Percentiles rank a stretch among this genome's conserved stretches.
These are phyloP conservation scores for Sphaerostilbella broomeana DNA, from an alignment of 2,329 filamentous ascomycete genomes.

Conservation along the genomic window DNA sequence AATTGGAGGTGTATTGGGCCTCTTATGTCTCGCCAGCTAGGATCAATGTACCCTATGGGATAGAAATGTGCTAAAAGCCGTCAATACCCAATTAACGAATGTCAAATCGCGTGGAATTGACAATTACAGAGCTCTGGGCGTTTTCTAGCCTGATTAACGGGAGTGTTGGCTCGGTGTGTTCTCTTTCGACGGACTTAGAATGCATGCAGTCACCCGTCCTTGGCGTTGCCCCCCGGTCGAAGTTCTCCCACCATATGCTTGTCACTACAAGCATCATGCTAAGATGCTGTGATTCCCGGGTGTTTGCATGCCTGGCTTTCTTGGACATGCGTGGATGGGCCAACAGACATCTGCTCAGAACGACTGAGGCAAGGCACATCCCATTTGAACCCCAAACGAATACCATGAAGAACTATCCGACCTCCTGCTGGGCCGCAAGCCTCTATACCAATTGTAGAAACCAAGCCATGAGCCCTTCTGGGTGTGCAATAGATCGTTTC, in stretches of 20 bases:
- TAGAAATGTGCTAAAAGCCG: too few species aligned
- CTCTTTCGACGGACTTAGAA: conserved; percentile 12
- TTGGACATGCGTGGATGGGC: conserved; percentile 13
- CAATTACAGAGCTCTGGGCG: too few species aligned
- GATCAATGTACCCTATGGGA: too few species aligned
- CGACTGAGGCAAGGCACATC: neutral
- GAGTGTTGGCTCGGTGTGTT: neutral
- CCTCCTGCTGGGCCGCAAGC: neutral
- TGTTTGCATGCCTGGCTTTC: conserved; percentile 42
- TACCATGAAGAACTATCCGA: conserved; percentile 1
- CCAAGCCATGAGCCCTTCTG: conserved; percentile 3
- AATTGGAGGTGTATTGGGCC: too few species aligned
- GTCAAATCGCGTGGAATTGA: too few species aligned
- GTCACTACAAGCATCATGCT: conserved; percentile 42
- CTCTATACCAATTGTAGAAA: too few species aligned
- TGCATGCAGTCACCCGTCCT: conserved; percentile 24
- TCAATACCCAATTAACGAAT: too few species aligned
- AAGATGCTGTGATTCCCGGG: conserved; percentile 38
- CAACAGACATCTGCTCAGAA: neutral
- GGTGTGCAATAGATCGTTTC: too few species aligned
- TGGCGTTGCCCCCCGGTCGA: conserved; percentile 22
- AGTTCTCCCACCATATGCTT: conserved; percentile 31
- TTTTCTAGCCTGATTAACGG: conserved; percentile 1
- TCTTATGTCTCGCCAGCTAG: too few species aligned
- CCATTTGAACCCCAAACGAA: neutral